Evolutionary conservation across 768 basidiomycete species (phyloP), one percentile per base, ranked within the genome.

Genomic region (Tylopilus sp.): DNA sequence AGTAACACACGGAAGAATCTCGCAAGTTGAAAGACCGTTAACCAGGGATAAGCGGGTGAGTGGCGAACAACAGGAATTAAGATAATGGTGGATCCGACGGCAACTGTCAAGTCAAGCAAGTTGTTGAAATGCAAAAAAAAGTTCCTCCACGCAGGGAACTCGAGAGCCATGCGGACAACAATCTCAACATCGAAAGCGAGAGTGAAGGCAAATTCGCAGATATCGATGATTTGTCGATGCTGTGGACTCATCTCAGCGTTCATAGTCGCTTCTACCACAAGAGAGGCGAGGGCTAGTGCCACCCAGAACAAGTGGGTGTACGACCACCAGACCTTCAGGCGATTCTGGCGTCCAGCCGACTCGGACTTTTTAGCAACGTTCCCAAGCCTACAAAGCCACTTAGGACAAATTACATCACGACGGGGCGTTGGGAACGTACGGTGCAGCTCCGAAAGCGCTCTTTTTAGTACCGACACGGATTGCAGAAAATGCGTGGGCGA

Each of bases 1-100:
- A 98, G 66, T 61, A 98, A 93, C 35, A 97, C 91, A 4, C 95
- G 77, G 68, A 98, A 98, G 72, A 95, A 98, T 60, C 95, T 76
- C 58, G 75, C 75, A 10, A 97, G 73, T 65, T 92, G 89, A 60
- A 98, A 89, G 26, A 88, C 78, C 5, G 91, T 95, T 57, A 95
- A 78, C 95, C 95, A 98, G 0, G 85, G 80, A 62, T 95, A 95
- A 2, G 83, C 73, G 5, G 57, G 50, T 6, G 85, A 84, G 11
- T 76, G 54, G 48, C 79, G 77, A 22, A 98, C 85, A 15, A 63
- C 76, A 0, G 95, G 94, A 25, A 97, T 85, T 65, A 95, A 91
- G 13, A 97, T 89, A 59, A 94, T 71, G 43, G 77, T 86, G 11
- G 84, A 83, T 0, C 77, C 79, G 38, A 95, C 65, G 0, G 90